Percentiles rank a stretch among this genome's conserved stretches.
Evolutionary conservation across 2,329 filamentous ascomycete species (phyloP).

Genomic region (Colletotrichum melonis): DNA sequence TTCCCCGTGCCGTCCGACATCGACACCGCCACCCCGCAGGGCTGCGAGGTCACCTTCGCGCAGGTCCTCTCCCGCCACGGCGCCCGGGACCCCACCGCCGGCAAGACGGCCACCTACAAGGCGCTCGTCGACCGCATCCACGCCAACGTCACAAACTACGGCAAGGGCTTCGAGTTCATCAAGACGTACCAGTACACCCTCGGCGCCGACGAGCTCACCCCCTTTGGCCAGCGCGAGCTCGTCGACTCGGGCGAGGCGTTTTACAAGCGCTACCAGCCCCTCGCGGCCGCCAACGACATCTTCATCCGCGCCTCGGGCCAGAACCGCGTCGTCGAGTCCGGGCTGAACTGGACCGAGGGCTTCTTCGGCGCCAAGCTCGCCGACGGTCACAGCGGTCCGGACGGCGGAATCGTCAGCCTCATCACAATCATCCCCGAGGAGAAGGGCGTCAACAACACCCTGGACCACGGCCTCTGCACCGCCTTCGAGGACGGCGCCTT

Average conservation of each 20-base stretch:
- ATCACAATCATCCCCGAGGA: slow-evolving; percentile 79
- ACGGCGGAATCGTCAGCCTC: slow-evolving; percentile 58
- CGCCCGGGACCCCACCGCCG: slow-evolving; percentile 80
- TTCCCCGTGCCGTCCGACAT: slow-evolving; percentile 80
- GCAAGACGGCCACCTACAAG: slow-evolving; percentile 74
- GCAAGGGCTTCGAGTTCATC: slow-evolving; percentile 75
- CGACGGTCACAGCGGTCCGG: slow-evolving; percentile 48
- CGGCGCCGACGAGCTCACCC: slow-evolving; percentile 75
- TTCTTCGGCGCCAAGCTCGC: slow-evolving; percentile 65
- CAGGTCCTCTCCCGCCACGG: slow-evolving; percentile 88
- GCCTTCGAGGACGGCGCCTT: slow-evolving; percentile 73
- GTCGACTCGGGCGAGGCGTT: slow-evolving; percentile 81
- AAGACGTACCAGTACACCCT: slow-evolving; percentile 77
- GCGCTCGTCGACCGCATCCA: slow-evolving; percentile 75
- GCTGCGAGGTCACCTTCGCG: slow-evolving; percentile 83
- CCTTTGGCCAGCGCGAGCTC: slow-evolving; percentile 75
- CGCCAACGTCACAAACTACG: slow-evolving; percentile 64
- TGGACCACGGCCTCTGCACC: slow-evolving; percentile 79
- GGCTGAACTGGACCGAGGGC: slow-evolving; percentile 79
- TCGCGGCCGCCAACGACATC: slow-evolving; percentile 69
- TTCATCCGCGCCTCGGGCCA: slow-evolving; percentile 80
- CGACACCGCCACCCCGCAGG: slow-evolving; percentile 67
- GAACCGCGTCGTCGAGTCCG: slow-evolving; percentile 79
- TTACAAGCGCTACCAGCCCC: slow-evolving; percentile 75
- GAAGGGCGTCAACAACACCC: slow-evolving; percentile 79